Evolutionary conservation across 23 red algal genomes (phyloP), one percentile per base, ranked within the genome.

Genomic region (Chondrus crispus): DNA sequence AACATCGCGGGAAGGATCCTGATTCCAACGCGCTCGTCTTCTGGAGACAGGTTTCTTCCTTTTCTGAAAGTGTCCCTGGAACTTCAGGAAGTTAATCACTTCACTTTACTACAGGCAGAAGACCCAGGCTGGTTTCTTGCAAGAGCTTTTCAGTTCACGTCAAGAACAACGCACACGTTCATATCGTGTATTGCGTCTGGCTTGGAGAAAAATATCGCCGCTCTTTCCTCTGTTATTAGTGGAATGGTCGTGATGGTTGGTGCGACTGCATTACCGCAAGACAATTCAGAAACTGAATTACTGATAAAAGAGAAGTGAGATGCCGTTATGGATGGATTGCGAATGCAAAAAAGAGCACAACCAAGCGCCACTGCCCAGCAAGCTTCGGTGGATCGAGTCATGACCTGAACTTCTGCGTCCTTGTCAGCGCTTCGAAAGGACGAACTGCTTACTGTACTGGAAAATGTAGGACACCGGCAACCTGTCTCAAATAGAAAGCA

Each of bases 61-160:
- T n/a, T 30, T 18, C 19, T 55, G 37, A 86, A 72, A 47, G 57
- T 70, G 0, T 9, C 38, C 2, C 63, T 68, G 35, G 26, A 51
- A 16, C 33, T 73, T 5, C n/a, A 10, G 35, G 63, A 47, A 9
- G 12, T 86, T n/a, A 32, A 19, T 5, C 19, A 86, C 42, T 20
- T 51, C 0, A 86, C 54, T 73, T 20, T 53, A 44, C 40, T 86
- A 38, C 54, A 86, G 30, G 44, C 82, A 6, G 58, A 86, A 49
- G 82, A 86, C 38, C 82, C 82, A 24, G 82, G 82, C 8, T 45
- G 80, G 57, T 73, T 86, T 46, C 53, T 73, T 7, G 82, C 82
- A 13, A 44, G 57, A 14, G 64, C 82, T 30, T 86, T 68, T 35
- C 82, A 86, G 62, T 86, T 86, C 38, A 69, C 82, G 6, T 45